A percentile compares a stretch with the other conserved stretches of the same genome.
Evolutionary conservation across 23 red algal species (phyloP).

Genomic region (Agarophyton chilense): DNA sequence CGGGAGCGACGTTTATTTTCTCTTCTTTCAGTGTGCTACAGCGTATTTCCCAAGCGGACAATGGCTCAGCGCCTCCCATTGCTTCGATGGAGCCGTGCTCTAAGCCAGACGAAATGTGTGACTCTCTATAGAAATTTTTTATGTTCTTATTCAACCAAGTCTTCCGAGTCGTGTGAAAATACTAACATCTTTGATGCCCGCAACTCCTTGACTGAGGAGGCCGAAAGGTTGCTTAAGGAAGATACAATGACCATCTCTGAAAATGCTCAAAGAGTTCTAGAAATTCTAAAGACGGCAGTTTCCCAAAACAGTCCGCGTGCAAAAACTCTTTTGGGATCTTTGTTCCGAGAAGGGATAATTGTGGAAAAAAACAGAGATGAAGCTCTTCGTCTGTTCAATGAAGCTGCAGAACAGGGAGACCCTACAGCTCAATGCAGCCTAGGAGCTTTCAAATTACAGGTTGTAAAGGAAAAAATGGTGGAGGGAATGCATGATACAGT

Average conservation of each 20-base stretch:
- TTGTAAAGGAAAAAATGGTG: background rate
- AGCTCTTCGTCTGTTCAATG: slow-evolving; percentile 40
- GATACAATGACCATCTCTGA: background rate
- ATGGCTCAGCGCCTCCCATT: background rate
- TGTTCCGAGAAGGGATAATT: slow-evolving; percentile 52
- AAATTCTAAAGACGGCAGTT: slow-evolving; percentile 7
- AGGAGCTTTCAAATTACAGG: slow-evolving; percentile 20
- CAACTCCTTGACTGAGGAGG: background rate
- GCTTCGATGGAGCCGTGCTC: background rate
- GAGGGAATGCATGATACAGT: background rate
- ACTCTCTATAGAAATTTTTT: background rate
- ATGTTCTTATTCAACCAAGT: background rate
- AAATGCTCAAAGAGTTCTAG: background rate
- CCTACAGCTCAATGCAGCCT: slow-evolving; percentile 47
- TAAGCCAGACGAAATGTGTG: background rate
- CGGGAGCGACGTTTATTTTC: no score
- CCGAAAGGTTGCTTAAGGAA: background rate
- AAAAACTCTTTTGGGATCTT: slow-evolving; percentile 47
- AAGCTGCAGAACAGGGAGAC: slow-evolving; percentile 56
- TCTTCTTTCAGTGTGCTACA: no score
- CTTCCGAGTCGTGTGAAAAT: background rate
- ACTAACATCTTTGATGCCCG: background rate
- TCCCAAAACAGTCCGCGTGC: slow-evolving; percentile 38
- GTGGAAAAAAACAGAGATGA: slow-evolving; percentile 2
- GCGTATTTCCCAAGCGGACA: no score